Evolutionary conservation across 257 asterid species (phyloP), one percentile per base, ranked within the genome.

Genomic region (Lycium barbarum): DNA sequence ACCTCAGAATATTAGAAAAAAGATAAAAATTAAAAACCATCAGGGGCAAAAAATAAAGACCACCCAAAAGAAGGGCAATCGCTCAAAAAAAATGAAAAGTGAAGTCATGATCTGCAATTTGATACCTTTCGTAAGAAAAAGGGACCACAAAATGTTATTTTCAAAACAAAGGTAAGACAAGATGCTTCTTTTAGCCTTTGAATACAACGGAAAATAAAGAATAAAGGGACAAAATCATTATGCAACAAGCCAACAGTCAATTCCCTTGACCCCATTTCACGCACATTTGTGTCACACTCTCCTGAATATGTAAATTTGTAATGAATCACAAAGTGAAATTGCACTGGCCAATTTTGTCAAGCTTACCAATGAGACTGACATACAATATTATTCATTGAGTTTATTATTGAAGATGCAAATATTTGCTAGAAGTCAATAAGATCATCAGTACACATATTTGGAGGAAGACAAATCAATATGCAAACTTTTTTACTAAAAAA

Each of bases 71-170:
- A 26, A 26, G 33, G 33, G 33, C 33, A 26, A 26, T 26, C 33
- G 33, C 33, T 0, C 33, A 26, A 26, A 26, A 26, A 26, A 26
- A 26, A 26, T 26, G 33, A 26, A 26, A 26, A 26, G 33, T 0
- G 33, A 26, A 76, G 58, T 26, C 63, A 76, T 51, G 9, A 74
- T 74, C 22, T 53, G 62, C 22, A 81, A 84, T 80, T 83, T 85
- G 91, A 88, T 91, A 67, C 91, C 88, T 79, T 65, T 80, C 65
- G 85, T 76, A 80, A 71, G 91, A 54, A 91, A 90, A 88, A 83
- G 87, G 67, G 20, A 3, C n/a, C 67, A 55, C 62, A 14, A 49
- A 71, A 76, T 53, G 15, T 36, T 58, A 83, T 85, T 83, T 80
- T 89, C 82, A 83, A 81, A 84, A 49, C 80, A 43, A 84, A 67